These are phyloP conservation scores for Phialemoniopsis sp. DNA, from an alignment of 2,329 filamentous ascomycete species.

Conservation along the genomic window DNA sequence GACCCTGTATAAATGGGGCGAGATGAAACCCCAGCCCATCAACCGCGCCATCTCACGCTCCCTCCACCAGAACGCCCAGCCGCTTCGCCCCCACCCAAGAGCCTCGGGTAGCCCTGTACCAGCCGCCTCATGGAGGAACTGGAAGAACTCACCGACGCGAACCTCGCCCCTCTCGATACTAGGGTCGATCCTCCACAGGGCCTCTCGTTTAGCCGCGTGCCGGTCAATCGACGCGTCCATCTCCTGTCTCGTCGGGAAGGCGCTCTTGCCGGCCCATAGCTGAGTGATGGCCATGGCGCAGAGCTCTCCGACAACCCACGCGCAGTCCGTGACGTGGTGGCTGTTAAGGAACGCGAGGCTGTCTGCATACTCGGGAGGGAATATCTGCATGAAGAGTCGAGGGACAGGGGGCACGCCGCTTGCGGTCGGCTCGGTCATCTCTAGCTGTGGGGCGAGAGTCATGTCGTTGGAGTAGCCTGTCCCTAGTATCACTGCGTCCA, in stretches of 20 bases:
- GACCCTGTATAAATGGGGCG: neutral
- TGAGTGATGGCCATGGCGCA: slow-evolving; percentile 1
- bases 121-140: slow-evolving; percentile 1
- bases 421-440: neutral
- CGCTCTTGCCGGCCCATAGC: neutral
- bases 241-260: neutral
- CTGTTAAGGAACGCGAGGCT: neutral
- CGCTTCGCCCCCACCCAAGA: neutral
- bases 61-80: slow-evolving; percentile 1
- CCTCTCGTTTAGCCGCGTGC: neutral
- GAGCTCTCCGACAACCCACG: neutral
- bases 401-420: neutral
- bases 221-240: slow-evolving; percentile 1
- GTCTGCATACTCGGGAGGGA: slow-evolving; percentile 1
- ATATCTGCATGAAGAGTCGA: slow-evolving; percentile 1
- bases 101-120: slow-evolving; percentile 1
- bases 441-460: slow-evolving; percentile 1
- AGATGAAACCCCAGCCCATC: neutral
- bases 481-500: slow-evolving; percentile 1
- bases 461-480: slow-evolving; percentile 1
- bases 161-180: neutral
- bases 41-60: slow-evolving; percentile 1
- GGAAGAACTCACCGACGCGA: neutral
- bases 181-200: neutral
- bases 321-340: neutral